Conservation (phyloP, 306 rosid species). For the Gastrolobium bilobum region DNA sequence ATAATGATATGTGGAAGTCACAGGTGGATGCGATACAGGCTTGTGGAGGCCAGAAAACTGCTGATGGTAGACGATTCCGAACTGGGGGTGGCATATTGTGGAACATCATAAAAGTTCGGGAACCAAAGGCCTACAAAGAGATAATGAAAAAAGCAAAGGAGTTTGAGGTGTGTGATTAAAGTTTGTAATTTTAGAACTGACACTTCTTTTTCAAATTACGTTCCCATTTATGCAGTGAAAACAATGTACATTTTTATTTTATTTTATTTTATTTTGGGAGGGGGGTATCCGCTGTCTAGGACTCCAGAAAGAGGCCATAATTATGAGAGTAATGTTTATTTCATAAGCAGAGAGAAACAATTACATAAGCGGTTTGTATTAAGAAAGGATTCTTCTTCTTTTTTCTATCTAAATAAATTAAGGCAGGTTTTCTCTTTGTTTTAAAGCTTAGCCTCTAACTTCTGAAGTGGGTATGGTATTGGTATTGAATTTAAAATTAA, state of each 20-base stretch:
- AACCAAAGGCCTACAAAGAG: constrained; percentile 86
- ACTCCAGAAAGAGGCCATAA: not conserved
- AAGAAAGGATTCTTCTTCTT: not conserved
- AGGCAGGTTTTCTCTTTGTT: constrained; percentile 6
- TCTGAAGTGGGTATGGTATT: not conserved
- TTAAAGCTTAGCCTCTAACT: not conserved
- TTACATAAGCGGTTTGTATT: not conserved
- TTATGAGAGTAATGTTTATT: not conserved
- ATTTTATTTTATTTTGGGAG: not conserved
- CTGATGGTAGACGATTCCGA: constrained; percentile 77
- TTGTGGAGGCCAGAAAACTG: constrained; percentile 88
- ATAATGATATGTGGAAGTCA: constrained; percentile 26
- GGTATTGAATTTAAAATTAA: not conserved
- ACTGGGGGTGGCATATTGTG: constrained; percentile 93
- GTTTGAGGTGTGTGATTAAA: constrained; percentile 73
- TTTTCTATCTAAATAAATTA: constrained; percentile 17
- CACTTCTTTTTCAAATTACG: not conserved
- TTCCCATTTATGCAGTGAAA: not conserved
- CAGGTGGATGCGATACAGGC: constrained; percentile 85
- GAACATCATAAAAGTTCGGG: constrained; percentile 83
- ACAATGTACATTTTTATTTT: not conserved
- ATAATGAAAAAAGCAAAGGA: constrained; percentile 86
- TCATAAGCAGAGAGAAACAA: not conserved
- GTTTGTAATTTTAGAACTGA: constrained; percentile 8
- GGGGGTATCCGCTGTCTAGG: not conserved